phyloP scores from a whole-genome alignment of 441 rosid species.

The Gossypium aridum region DNA sequence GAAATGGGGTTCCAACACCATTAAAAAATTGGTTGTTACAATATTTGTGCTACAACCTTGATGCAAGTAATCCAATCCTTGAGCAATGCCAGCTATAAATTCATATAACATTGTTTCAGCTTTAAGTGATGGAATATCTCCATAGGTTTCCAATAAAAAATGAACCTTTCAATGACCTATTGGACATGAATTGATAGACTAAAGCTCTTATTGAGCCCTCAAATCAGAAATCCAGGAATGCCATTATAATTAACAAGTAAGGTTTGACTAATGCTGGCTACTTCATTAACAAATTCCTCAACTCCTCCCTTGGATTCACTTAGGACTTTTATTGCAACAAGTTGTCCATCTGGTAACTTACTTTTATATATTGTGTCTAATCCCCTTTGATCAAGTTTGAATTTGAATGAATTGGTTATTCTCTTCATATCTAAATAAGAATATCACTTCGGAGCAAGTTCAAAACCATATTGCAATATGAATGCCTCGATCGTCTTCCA shows the following conservation, averaged over 20 bases:
- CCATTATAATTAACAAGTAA: conserved; percentile 32
- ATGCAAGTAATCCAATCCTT: conserved; percentile 27
- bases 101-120: not conserved
- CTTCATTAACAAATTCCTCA: conserved; percentile 37
- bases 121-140: not conserved
- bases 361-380: conserved; percentile 25
- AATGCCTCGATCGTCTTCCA: not conserved
- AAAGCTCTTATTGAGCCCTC: conserved; percentile 12
- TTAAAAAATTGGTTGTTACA: no score
- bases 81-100: conserved; percentile 15
- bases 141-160: not conserved
- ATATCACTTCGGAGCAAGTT: not conserved
- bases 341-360: conserved; percentile 18
- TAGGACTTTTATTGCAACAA: conserved; percentile 30
- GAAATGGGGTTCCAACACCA: no score
- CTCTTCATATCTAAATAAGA: conserved; percentile 12
- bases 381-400: conserved; percentile 31
- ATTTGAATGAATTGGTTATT: conserved; percentile 27
- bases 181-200: conserved; percentile 16
- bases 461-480: not conserved
- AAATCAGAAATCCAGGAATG: conserved; percentile 18
- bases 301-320: conserved; percentile 14
- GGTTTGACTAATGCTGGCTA: conserved; percentile 30
- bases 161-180: conserved; percentile 23
- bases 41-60: conserved; percentile 18